Percentiles rank a stretch among this genome's conserved stretches.
Evolutionary conservation across 169 alveolate genomes (phyloP).

Genomic region (Plasmodium inui): DNA sequence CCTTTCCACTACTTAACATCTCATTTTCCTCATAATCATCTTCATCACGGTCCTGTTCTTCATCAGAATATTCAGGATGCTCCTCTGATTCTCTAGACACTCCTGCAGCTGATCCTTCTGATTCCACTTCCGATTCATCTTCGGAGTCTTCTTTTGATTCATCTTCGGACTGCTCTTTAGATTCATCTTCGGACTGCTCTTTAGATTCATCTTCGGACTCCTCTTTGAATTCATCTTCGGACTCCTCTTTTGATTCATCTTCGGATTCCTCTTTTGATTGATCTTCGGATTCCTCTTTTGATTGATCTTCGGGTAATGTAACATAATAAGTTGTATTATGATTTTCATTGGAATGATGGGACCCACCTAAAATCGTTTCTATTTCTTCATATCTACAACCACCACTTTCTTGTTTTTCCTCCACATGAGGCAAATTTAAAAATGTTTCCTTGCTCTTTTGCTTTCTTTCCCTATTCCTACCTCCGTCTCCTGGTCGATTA

Average conservation of each 20-base stretch:
- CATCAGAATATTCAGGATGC: not conserved
- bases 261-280: not conserved
- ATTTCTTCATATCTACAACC: conserved; percentile 23
- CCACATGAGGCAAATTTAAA: not conserved
- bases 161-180: too few relatives aligned
- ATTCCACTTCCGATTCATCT: not conserved
- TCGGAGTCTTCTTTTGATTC: not conserved
- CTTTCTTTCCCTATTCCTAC: not conserved
- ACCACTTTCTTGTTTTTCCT: not conserved
- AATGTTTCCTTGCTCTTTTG: not conserved
- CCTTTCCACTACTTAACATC: not conserved
- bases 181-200: conserved; percentile 17
- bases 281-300: conserved; percentile 8
- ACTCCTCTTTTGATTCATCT: not conserved
- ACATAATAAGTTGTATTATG: not conserved
- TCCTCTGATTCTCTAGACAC: not conserved
- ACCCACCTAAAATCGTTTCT: conserved; percentile 25
- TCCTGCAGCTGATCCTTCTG: not conserved
- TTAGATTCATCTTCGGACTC: not conserved
- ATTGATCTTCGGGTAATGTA: not conserved
- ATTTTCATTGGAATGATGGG: not conserved
- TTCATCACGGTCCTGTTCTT: not conserved
- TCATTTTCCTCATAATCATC: not conserved
- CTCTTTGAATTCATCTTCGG: too few relatives aligned
- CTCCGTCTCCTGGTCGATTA: not conserved